Evolutionary conservation across 805 yeast genomes (phyloP), one percentile per base, ranked within the genome.

Genomic region (Wickerhamia fluorescens): DNA sequence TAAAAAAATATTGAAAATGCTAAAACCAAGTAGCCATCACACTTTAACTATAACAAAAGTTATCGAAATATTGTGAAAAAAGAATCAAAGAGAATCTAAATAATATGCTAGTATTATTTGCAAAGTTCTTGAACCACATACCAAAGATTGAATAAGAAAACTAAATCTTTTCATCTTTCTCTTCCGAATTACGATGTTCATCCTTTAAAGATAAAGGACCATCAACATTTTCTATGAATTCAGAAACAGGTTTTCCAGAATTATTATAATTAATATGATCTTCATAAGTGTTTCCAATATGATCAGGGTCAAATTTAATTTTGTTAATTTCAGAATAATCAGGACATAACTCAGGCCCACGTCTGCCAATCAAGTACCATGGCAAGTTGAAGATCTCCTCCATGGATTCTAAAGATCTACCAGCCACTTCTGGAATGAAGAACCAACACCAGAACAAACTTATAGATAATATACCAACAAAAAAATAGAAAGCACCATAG

Each of bases 341-440:
- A 9, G 52, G 52, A 30, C 52, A 47, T 26, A 47, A 43, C 30
- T 37, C 41, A 6, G 47, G 43, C 16, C 52, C 52, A 19, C 31
- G 33, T 38, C 51, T 40, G n/a, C 52, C 52, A 25, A 47, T 39
- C 33, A 44, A 21, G 38, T 45, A 44, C 52, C 52, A 47, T 19
- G 52, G 52, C 32, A 47, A 41, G 36, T 41, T 45, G 39, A 47
- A 47, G 27, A 47, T 40, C 22, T 45, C 51, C 28, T 47, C 52
- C 49, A 47, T 47, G 18, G 44, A 37, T 30, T 47, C 52, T 38
- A 47, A 46, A 14, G 51, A 45, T 31, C 52, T 42, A 7, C 52
- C 52, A 11, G 47, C 41, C 14, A 47, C 41, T 30, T 44, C 52
- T 10, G 52, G 52, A 27, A 47, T 36, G 25, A 40, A 47, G 44